Conservation (phyloP, 192 early-diverging fungal genomes). For the Linderina pennispora region DNA sequence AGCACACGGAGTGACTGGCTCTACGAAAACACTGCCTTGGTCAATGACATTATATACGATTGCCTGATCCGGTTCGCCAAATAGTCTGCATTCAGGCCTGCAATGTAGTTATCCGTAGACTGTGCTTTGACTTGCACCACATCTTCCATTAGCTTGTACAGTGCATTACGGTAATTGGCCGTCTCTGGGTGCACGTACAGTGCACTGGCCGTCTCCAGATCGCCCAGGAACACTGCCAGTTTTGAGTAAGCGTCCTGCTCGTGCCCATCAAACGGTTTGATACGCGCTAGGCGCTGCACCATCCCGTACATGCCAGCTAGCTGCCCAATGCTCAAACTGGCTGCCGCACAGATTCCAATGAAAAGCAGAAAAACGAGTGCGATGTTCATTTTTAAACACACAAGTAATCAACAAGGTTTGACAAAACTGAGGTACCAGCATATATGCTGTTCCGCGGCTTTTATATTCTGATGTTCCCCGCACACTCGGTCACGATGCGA, state of each 20-base stretch:
- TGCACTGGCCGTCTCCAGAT: constrained; percentile 14
- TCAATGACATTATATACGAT: no score
- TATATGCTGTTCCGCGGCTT: no score
- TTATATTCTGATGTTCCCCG: no score
- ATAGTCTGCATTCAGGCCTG: constrained; percentile 29
- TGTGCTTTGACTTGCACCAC: constrained; percentile 16
- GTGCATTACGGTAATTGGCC: constrained; percentile 21
- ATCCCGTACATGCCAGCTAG: constrained; percentile 28
- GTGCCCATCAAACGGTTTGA: constrained; percentile 13
- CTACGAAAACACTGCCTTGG: no score
- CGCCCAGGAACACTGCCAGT: constrained; percentile 21
- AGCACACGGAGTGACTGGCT: no score
- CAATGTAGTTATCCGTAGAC: constrained; percentile 14
- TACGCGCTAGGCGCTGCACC: constrained; percentile 15
- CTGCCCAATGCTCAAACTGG: constrained; percentile 20
- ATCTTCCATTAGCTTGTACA: constrained; percentile 16
- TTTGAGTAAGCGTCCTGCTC: constrained; percentile 30
- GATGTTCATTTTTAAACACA: neutral
- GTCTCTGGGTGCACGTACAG: constrained; percentile 16
- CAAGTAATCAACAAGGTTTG: no score
- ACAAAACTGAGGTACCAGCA: no score
- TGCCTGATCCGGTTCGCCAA: constrained; percentile 15
- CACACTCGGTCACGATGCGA: no score
- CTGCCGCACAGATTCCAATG: neutral
- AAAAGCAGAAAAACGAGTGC: constrained; percentile 7